Base-by-base conservation (phyloP, 805 yeast genomes). In the Spathaspora sp. region DNA sequence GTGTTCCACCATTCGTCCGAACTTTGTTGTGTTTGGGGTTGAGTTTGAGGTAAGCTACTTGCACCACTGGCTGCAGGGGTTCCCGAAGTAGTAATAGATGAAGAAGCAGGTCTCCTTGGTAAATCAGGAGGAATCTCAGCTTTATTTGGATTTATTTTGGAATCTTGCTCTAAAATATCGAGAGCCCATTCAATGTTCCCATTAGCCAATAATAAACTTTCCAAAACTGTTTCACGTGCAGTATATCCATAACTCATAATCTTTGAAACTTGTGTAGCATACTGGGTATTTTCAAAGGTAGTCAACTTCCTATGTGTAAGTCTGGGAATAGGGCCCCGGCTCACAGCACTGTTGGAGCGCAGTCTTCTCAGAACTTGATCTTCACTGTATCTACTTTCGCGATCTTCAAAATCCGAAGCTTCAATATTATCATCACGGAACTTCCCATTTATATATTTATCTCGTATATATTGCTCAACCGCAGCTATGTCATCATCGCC, bases 401-500 rank as follows among this genome's bases (percentile, higher is more conserved):
- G 57, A 42, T 69, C 67, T 32, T 69, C 70, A 52, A 72, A 72
- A 42, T 76, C 81, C 1, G 56, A 57, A 12, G 60, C 58, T 11
- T 65, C 66, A 46, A 72, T 63, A 7, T 61, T 57, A 43, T 74
- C 79, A 47, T 71, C 69, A 50, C 83, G 66, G 60, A 78, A 89
- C 52, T 72, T 76, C 1, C 91, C 90, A n/a, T 67, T 59, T 19
- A 86, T 68, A 65, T 89, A 89, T 63, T 89, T 89, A 46, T 85
- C 83, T 55, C 86, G 75, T 44, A 89, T 67, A 67, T 70, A 89
- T 52, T 76, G 71, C 51, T 80, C 86, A 28, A 86, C 80, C 1
- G 70, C 73, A 31, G 60, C 60, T 39, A 62, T 78, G 59, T 82
- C 86, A 60, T 83, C 91, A 58, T 87, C 93, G 19, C 82, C 90